Conservation (phyloP, 306 rosid genomes). For the Rubus idaeus region DNA sequence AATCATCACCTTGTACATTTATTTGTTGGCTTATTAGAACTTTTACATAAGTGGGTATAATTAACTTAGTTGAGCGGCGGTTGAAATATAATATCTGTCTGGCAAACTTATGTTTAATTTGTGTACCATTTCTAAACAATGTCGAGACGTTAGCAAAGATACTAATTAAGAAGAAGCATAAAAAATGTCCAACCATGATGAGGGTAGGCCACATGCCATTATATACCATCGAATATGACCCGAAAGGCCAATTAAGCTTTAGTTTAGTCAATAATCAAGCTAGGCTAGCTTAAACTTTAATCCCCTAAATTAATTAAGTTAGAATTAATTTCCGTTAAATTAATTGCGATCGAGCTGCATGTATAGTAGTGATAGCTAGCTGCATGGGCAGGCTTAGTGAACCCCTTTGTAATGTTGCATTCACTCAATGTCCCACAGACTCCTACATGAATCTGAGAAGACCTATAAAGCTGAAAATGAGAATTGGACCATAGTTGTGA, state of each 20-base stretch:
- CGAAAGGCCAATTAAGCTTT: neutral
- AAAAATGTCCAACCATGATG: neutral
- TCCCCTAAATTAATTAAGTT: neutral
- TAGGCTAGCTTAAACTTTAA: neutral
- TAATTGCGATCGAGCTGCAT: neutral
- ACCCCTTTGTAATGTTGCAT: slow-evolving; percentile 17
- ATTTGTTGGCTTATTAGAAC: neutral
- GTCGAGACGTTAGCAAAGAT: neutral
- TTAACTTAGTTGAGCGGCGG: slow-evolving; percentile 15
- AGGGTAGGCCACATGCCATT: neutral
- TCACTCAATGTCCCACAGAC: slow-evolving; percentile 17
- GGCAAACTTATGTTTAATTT: neutral
- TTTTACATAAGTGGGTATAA: slow-evolving; percentile 24
- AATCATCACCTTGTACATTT: neutral
- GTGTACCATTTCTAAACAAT: slow-evolving; percentile 4
- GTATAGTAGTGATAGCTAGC: neutral
- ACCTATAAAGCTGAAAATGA: neutral
- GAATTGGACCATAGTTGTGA: neutral
- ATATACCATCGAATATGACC: neutral
- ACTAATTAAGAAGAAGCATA: neutral
- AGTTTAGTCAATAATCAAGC: neutral
- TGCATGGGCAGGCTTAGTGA: neutral
- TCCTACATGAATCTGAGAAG: slow-evolving; percentile 10
- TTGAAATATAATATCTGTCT: slow-evolving; percentile 14
- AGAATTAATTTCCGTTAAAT: neutral